These are phyloP conservation scores for Marchantia paleacea DNA, from an alignment of 225 moss, liverwort and hornwort genomes.

Conservation along the genomic window DNA sequence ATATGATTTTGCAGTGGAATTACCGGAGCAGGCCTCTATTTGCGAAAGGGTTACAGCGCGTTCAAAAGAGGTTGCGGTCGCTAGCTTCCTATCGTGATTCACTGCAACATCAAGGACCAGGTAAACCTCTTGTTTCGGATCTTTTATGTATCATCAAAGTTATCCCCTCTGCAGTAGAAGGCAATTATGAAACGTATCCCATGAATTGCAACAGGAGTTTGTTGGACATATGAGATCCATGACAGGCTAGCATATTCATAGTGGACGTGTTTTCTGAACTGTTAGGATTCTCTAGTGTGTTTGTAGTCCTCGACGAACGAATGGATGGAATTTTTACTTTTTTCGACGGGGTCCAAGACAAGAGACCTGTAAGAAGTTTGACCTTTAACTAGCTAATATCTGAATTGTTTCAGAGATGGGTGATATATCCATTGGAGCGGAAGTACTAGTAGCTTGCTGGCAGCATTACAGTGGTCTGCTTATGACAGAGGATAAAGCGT, in stretches of 20 bases:
- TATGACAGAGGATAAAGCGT: constrained; percentile 61
- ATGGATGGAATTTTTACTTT: no score
- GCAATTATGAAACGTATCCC: background rate
- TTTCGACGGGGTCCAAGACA: no score
- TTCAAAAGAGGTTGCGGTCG: constrained; percentile 61
- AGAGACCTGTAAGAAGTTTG: background rate
- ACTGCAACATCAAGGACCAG: constrained; percentile 46
- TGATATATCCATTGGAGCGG: constrained; percentile 60
- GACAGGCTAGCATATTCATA: background rate
- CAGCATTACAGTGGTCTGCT: constrained; percentile 74
- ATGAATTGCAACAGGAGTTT: background rate
- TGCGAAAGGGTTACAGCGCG: constrained; percentile 77
- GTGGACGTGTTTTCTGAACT: background rate
- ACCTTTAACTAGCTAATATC: background rate
- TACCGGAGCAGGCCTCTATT: constrained; percentile 66
- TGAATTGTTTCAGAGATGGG: constrained; percentile 27
- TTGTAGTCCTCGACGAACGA: no score
- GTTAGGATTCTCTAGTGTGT: background rate
- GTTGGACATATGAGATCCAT: background rate
- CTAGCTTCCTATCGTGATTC: constrained; percentile 80
- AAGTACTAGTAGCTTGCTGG: constrained; percentile 90
- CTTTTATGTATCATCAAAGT: background rate
- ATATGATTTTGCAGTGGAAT: constrained; percentile 65
- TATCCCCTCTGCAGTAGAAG: background rate
- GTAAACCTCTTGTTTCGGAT: constrained; percentile 23